Percentiles rank a stretch among this genome's conserved stretches.
These are phyloP conservation scores for Eutrema japonicum DNA, from an alignment of 345 rosid species.

Conservation along the genomic window DNA sequence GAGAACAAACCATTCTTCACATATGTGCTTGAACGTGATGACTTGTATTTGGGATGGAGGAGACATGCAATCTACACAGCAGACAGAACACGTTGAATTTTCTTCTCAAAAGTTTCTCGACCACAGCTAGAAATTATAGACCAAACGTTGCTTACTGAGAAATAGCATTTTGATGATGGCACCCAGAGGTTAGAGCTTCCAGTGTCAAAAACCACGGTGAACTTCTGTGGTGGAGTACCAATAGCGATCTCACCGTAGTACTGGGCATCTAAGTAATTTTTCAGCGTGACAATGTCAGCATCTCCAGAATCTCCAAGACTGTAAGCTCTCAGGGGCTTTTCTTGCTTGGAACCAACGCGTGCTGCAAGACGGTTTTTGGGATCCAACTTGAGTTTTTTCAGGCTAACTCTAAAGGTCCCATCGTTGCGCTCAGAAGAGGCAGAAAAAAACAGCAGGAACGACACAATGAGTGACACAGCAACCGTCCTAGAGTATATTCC, in stretches of 20 bases:
- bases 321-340: slow-evolving; percentile 49
- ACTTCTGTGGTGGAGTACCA: slow-evolving; percentile 93
- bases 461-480: slow-evolving; percentile 50
- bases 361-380: slow-evolving; percentile 60
- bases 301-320: slow-evolving; percentile 48
- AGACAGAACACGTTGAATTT: background rate
- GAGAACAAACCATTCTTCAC: slow-evolving; percentile 70
- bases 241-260: slow-evolving; percentile 92
- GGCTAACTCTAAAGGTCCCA: slow-evolving; percentile 66
- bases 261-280: slow-evolving; percentile 88
- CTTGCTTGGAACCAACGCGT: slow-evolving; percentile 56
- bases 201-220: slow-evolving; percentile 92
- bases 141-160: slow-evolving; percentile 61
- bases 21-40: slow-evolving; percentile 76
- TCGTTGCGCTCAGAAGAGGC: slow-evolving; percentile 52
- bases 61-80: slow-evolving; percentile 72
- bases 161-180: slow-evolving; percentile 87
- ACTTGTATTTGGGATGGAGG: slow-evolving; percentile 79
- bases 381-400: slow-evolving; percentile 74
- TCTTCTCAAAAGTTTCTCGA: background rate
- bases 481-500: slow-evolving; percentile 41
- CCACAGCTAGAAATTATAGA: slow-evolving; percentile 22
- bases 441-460: slow-evolving; percentile 47
- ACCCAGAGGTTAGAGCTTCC: slow-evolving; percentile 98
- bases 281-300: slow-evolving; percentile 62